These are phyloP conservation scores for Exophiala oligosperma DNA, from an alignment of 2,329 filamentous ascomycete species.

Conservation along the genomic window DNA sequence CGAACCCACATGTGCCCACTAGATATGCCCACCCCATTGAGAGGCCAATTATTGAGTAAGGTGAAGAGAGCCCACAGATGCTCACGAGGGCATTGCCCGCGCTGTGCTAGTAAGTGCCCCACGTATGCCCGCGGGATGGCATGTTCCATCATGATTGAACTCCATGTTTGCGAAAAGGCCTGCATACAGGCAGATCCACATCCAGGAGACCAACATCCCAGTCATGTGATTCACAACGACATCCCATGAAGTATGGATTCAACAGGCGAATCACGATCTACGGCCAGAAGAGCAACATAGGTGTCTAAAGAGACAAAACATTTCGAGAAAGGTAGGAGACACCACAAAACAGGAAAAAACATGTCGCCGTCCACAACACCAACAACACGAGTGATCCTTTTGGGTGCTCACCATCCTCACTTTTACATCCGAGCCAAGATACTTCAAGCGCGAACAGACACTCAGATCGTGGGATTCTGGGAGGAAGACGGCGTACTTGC, in stretches of 20 bases:
- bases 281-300: no score
- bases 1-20: background rate
- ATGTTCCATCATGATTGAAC: background rate
- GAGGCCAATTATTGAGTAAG: background rate
- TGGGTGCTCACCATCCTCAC: conserved; percentile 4
- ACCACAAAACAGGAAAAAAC: background rate
- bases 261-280: no score
- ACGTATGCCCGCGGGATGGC: no score
- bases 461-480: conserved; percentile 3
- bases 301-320: background rate
- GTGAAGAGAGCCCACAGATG: background rate
- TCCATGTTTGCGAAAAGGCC: background rate
- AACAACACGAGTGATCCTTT: background rate
- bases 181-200: no score
- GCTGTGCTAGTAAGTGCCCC: no score
- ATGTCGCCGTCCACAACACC: background rate
- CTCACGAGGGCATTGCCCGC: background rate
- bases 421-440: conserved; percentile 2
- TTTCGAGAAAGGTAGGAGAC: no score
- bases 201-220: background rate
- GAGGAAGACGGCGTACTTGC: background rate
- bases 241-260: no score
- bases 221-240: background rate
- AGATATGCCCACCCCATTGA: background rate
- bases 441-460: background rate